Base-by-base conservation (phyloP, 495 filamentous ascomycete species). In the Monascus purpureus region DNA sequence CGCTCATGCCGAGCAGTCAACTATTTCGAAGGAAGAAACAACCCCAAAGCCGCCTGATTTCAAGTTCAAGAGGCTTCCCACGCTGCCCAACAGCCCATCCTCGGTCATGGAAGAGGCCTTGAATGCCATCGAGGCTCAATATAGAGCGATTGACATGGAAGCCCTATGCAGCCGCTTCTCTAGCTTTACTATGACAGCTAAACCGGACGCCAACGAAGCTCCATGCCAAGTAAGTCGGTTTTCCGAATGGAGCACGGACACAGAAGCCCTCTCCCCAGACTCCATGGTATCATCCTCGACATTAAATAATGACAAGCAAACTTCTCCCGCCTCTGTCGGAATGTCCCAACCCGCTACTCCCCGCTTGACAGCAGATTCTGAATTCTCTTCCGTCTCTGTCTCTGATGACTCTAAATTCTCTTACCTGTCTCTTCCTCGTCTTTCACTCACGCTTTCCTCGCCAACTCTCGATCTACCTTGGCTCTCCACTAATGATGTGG, bases 51-150 rank as follows among this genome's bases (percentile, higher is more conserved):
- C 49, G 1, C 36, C 39, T 6, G 39, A 44, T 32, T 33, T 42
- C n/a, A 43, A 41, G 16, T 51, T 63, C 11, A 67, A 67, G 32
- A 37, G 62, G 28, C 54, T 67, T 9, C 62, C 62, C 2, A 59
- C 60, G 4, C 43, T 67, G 6, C 62, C 62, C 13, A 67, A 65
- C 31, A 53, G 57, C 1, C 62, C 62, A 9, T 65, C 60, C 0
- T 64, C 60, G 1, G 62, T 64, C 19, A 63, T 64, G 62, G 58
- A 64, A 12, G 61, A 63, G 31, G 61, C 56, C 6, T 45, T 65
- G 11, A 55, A 52, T 6, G 59, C 53, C 8, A 55, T 65, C 19
- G 56, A 63, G 13, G 49, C 51, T 13, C 44, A 42, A 11, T 53
- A 62, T 31, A 45, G 45, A 13, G 50, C 42, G 2, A 38, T 62